Evolutionary conservation across 345 rosid genomes (phyloP).

Genomic region (Syzygium aromaticum): DNA sequence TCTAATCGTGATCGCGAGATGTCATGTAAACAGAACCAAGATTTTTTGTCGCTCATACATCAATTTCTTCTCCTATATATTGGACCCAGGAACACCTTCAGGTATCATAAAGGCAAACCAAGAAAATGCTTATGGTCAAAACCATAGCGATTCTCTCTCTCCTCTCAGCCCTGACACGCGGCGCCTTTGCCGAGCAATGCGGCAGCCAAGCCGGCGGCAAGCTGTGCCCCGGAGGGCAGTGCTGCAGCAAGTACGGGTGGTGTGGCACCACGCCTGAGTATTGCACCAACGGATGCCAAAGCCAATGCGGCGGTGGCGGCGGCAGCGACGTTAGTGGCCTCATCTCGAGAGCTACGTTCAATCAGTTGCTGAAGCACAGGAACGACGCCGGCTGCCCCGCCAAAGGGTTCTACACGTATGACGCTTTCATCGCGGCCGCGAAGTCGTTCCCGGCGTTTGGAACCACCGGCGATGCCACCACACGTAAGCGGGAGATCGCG

Average conservation of each 20-base stretch:
- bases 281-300: conserved; percentile 48
- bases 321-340: conserved; percentile 14
- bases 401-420: conserved; percentile 53
- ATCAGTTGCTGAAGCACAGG: conserved; percentile 42
- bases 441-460: conserved; percentile 38
- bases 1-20: background rate
- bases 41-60: background rate
- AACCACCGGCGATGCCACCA: conserved; percentile 22
- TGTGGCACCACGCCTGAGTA: conserved; percentile 30
- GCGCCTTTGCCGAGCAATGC: conserved; percentile 34
- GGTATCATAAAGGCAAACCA: background rate
- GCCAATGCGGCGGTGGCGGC: conserved; percentile 33
- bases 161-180: background rate
- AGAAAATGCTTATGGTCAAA: background rate
- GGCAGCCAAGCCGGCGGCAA: conserved; percentile 47
- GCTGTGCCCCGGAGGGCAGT: conserved; percentile 34
- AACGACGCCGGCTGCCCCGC: conserved; percentile 44
- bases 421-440: conserved; percentile 54
- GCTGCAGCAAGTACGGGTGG: conserved; percentile 43
- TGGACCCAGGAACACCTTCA: background rate
- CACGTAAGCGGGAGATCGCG: conserved; percentile 42
- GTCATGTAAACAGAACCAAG: background rate
- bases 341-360: conserved; percentile 27
- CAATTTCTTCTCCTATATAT: background rate
- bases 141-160: conserved; percentile 2